Evolutionary conservation across 768 basidiomycete species (phyloP), one percentile per base, ranked within the genome.

Genomic region (Amanita jacksonii): DNA sequence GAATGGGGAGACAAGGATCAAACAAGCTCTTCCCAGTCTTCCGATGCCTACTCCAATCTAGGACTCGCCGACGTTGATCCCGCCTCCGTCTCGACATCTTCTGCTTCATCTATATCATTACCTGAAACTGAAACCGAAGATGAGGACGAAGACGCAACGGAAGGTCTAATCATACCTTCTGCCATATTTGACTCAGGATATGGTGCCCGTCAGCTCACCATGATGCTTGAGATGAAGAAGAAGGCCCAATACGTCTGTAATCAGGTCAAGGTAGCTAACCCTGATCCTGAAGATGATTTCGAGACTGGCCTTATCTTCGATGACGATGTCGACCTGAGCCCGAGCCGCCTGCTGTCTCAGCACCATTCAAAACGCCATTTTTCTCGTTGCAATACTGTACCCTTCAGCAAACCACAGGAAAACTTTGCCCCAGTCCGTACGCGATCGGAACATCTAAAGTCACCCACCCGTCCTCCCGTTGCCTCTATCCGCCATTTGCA

Each of bases 1-100:
- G 86, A 88, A 63, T 89, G 86, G 85, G 70, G 82, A 23, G 86
- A 89, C 63, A 85, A 77, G 57, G 85, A 90, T 54, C 77, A 84
- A 35, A 84, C 87, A 1, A 78, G 74, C 4, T 86, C 85, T 5
- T 86, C 85, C 10, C 84, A 85, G 55, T 89, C 86, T n/a, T 90
- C 87, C 18, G 88, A 90, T 58, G 76, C 84, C 7, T 88, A 85
- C 53, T 88, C 87, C 31, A 74, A 79, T 16, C 72, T 90, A 27
- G 81, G 85, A 39, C 81, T 89, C 50, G 76, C 77, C 32, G 79
- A 80, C 50, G 74, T 73, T 15, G 81, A 77, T 2, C 73, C 77
- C 3, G 87, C 84, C 9, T 85, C 83, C 20, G 80, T 77, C 47
- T 85, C 81, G 30, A 73, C 74, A 0, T 76, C 78, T 2, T 83